Conservation (phyloP, 2,329 filamentous ascomycete species). For the Aulographum hederae region DNA sequence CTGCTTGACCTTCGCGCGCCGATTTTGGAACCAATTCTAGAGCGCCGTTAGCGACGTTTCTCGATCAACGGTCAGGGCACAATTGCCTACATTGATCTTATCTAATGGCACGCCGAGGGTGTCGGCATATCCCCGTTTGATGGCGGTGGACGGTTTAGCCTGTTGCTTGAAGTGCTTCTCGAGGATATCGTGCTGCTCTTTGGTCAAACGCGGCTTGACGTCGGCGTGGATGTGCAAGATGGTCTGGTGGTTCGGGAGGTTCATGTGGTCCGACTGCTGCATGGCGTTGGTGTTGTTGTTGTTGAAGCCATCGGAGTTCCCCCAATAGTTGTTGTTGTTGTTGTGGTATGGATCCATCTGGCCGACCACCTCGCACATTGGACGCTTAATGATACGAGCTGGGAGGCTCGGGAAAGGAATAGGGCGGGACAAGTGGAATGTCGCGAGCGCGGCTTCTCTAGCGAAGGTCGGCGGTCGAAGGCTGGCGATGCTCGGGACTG, state of each 20-base stretch:
- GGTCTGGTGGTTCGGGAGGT: slow-evolving; percentile 7
- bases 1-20: slow-evolving; percentile 33
- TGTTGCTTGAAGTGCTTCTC: slow-evolving; percentile 29
- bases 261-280: slow-evolving; percentile 7
- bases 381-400: no score
- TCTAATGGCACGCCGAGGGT: slow-evolving; percentile 28
- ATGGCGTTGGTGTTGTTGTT: slow-evolving; percentile 7
- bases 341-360: no score
- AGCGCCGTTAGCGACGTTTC: slow-evolving; percentile 13
- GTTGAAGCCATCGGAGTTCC: no score
- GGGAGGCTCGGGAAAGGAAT: no score
- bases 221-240: slow-evolving; percentile 17
- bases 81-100: slow-evolving; percentile 35
- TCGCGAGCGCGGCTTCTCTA: no score
- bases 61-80: slow-evolving; percentile 3
- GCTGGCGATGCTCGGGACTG: no score
- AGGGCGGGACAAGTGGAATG: no score
- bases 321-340: no score
- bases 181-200: slow-evolving; percentile 33
- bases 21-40: slow-evolving; percentile 36
- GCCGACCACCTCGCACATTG: no score
- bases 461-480: no score
- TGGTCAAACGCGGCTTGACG: slow-evolving; percentile 32
- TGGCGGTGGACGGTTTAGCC: slow-evolving; percentile 29
- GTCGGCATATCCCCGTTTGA: slow-evolving; percentile 31